Evolutionary conservation across 257 asterid genomes (phyloP).

Genomic region (Solanum pinnatisectum): DNA sequence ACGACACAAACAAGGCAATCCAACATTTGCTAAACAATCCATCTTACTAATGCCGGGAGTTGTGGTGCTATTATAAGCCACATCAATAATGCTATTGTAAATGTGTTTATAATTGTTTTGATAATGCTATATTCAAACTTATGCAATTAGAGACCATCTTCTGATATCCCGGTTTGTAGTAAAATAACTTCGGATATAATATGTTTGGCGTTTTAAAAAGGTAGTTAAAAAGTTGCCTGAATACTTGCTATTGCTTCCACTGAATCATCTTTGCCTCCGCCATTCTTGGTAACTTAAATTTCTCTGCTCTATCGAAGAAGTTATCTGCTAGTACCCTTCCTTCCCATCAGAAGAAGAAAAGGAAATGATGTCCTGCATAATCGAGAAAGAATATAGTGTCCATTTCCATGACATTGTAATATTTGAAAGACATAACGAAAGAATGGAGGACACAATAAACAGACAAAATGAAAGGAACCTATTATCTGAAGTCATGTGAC

Average conservation of each 20-base stretch:
- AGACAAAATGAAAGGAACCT: background rate
- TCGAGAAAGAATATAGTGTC: background rate
- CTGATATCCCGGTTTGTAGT: background rate
- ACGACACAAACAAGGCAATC: constrained; percentile 77
- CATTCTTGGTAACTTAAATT: background rate
- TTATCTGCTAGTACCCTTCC: background rate
- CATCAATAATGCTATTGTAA: background rate
- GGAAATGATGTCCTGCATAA: background rate
- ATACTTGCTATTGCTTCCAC: background rate
- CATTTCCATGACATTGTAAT: background rate
- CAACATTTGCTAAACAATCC: constrained; percentile 67
- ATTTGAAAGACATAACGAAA: background rate
- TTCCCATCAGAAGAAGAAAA: background rate
- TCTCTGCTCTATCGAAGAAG: background rate
- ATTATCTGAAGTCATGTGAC: background rate
- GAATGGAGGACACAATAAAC: background rate
- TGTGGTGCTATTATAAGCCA: background rate
- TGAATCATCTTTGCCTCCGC: background rate
- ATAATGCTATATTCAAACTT: background rate
- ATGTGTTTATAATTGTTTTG: background rate
- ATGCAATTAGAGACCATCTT: background rate
- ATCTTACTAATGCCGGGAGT: constrained; percentile 16
- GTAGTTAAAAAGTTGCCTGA: background rate
- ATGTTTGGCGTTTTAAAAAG: background rate
- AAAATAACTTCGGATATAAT: background rate